Evolutionary conservation across 345 rosid genomes (phyloP).

Genomic region (Pelargonium nanum): DNA sequence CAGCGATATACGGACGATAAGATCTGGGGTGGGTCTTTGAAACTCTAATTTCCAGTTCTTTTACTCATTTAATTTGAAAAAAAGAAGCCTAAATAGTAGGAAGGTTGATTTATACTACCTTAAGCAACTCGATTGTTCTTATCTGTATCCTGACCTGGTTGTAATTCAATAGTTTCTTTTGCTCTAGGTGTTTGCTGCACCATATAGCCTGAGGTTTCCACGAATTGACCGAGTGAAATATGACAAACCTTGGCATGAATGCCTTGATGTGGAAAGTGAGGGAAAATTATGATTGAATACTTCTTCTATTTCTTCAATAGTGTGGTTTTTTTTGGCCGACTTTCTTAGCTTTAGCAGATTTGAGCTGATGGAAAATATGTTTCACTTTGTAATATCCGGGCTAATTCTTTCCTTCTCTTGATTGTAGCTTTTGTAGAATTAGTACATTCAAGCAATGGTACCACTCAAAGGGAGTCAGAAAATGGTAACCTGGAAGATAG

Average conservation of each 20-base stretch:
- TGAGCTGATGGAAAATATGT: neutral
- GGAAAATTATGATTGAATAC: neutral
- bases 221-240: conserved; percentile 90
- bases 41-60: conserved; percentile 5
- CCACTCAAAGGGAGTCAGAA: conserved; percentile 57
- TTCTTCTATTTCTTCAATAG: neutral
- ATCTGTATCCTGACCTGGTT: neutral
- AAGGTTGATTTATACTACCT: neutral
- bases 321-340: neutral
- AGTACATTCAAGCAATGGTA: conserved; percentile 85
- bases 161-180: conserved; percentile 5
- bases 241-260: conserved; percentile 97
- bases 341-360: neutral
- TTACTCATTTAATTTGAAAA: neutral
- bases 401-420: conserved; percentile 2
- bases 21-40: conserved; percentile 65
- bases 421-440: conserved; percentile 73
- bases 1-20: conserved; percentile 89
- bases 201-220: conserved; percentile 91
- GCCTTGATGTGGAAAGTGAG: conserved; percentile 91
- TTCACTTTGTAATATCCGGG: neutral
- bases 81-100: neutral
- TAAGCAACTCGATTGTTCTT: conserved; percentile 6
- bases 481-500: conserved; percentile 26
- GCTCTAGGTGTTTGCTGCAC: conserved; percentile 82